Conservation (phyloP, 352 stramenopile genomes). For the Pythium guiyangense region DNA sequence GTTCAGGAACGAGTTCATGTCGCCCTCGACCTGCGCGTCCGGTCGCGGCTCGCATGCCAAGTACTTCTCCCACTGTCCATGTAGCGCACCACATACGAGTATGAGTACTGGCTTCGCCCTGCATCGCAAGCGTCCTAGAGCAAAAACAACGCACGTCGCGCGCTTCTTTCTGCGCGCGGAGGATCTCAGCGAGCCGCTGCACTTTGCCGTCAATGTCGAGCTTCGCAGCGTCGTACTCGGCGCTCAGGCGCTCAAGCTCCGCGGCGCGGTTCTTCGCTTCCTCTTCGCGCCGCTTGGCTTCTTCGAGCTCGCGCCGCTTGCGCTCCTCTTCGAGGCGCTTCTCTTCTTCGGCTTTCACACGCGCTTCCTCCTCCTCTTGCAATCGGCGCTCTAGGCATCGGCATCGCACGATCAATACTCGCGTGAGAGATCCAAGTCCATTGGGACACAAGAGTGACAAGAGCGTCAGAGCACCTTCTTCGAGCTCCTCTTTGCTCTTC, state of each 20-base stretch:
- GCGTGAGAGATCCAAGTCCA: too few species aligned
- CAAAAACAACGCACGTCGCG: constrained; percentile 34
- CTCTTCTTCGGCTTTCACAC: constrained; percentile 56
- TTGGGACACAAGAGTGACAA: not conserved
- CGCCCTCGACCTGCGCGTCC: constrained; percentile 60
- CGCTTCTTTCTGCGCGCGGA: constrained; percentile 59
- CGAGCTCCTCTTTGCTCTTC: constrained; percentile 79
- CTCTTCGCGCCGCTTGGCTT: constrained; percentile 51
- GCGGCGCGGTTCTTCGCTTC: constrained; percentile 57
- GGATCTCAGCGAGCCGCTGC: constrained; percentile 49
- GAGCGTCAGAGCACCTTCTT: constrained; percentile 33
- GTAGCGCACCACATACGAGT: too few species aligned
- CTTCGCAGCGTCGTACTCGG: constrained; percentile 48
- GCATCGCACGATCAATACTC: too few species aligned
- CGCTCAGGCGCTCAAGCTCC: constrained; percentile 53
- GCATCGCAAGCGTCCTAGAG: not conserved
- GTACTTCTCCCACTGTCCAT: constrained; percentile 62
- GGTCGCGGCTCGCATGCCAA: constrained; percentile 63
- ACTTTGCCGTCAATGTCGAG: constrained; percentile 56
- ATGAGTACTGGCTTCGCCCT: not conserved
- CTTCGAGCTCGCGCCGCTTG: constrained; percentile 48
- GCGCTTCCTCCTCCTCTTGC: constrained; percentile 70
- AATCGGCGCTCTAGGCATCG: constrained; percentile 62
- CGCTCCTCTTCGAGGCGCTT: constrained; percentile 69
- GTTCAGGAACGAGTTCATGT: constrained; percentile 84